phyloP scores from a whole-genome alignment of 2,329 filamentous ascomycete genomes.

The Aspergillus nomiae region DNA sequence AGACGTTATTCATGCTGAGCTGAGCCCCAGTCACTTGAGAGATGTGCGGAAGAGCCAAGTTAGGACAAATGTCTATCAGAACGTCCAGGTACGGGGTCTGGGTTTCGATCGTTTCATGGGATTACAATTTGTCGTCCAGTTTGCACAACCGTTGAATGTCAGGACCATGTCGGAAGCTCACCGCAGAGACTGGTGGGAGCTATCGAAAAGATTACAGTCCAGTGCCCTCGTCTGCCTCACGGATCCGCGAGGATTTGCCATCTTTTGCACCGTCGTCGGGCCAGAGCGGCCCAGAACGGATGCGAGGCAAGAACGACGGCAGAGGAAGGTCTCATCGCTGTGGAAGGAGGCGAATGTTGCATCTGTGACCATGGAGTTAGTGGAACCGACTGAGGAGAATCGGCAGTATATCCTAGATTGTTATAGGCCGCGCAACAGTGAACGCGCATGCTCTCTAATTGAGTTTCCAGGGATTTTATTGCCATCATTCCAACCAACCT shows the following conservation, averaged over 20 bases:
- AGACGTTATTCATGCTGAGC: conserved; percentile 36
- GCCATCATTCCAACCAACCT: conserved; percentile 59
- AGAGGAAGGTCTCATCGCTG: conserved; percentile 15
- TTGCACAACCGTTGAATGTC: conserved; percentile 27
- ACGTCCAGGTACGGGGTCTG: conserved; percentile 12
- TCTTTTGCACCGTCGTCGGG: conserved; percentile 30
- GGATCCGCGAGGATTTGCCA: conserved; percentile 16
- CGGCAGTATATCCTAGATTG: conserved; percentile 22
- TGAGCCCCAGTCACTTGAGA: background rate
- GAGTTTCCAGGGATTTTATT: conserved; percentile 65
- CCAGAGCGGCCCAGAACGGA: conserved; percentile 18
- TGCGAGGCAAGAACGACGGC: background rate
- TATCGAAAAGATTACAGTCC: conserved; percentile 32
- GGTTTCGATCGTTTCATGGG: conserved; percentile 21
- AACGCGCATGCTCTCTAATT: conserved; percentile 44
- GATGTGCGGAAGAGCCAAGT: conserved; percentile 5
- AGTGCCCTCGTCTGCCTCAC: conserved; percentile 33
- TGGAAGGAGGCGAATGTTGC: conserved; percentile 29
- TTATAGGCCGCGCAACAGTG: background rate
- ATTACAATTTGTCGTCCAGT: conserved; percentile 24
- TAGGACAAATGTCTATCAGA: conserved; percentile 16
- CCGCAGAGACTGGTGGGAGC: conserved; percentile 31
- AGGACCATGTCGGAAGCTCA: conserved; percentile 5
- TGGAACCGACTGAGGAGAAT: conserved; percentile 28
- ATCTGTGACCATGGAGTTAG: conserved; percentile 31